Percentiles rank a stretch among this genome's conserved stretches.
phyloP scores from a whole-genome alignment of 1,284 basidiomycete species.

The Cryptococcus jaspeensis region DNA sequence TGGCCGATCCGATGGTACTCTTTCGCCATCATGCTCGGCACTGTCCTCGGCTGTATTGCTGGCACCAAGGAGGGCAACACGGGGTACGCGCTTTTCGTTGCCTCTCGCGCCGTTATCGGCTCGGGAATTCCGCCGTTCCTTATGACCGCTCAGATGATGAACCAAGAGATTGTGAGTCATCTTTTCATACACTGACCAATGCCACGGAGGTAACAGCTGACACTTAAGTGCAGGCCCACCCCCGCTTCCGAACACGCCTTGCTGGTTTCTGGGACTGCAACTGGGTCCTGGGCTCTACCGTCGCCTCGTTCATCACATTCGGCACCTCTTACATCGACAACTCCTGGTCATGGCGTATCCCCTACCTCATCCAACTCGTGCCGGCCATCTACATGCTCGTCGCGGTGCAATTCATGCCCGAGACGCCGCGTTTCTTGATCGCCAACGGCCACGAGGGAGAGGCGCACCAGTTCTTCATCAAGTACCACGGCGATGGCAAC shows the following conservation, averaged over 20 bases:
- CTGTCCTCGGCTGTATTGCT: constrained; percentile 7
- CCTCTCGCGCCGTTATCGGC: constrained; percentile 11
- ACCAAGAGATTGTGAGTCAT: constrained; percentile 19
- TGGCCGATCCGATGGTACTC: constrained; percentile 8
- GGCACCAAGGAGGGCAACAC: neutral
- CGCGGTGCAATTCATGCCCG: constrained; percentile 24
- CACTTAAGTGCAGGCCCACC: constrained; percentile 14
- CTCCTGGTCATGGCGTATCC: constrained; percentile 22
- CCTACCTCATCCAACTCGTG: constrained; percentile 17
- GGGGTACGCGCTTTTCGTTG: constrained; percentile 14
- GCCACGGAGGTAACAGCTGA: neutral
- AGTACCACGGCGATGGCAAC: constrained; percentile 69
- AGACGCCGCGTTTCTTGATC: constrained; percentile 31
- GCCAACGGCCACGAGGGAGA: constrained; percentile 56
- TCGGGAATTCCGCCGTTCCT: constrained; percentile 13
- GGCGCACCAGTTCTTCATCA: constrained; percentile 68
- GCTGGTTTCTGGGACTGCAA: constrained; percentile 16
- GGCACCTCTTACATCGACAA: constrained; percentile 22
- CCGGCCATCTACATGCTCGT: constrained; percentile 16
- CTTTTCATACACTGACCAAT: neutral
- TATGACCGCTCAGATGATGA: constrained; percentile 17
- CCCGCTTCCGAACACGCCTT: constrained; percentile 10
- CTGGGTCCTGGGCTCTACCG: constrained; percentile 10
- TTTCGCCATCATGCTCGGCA: constrained; percentile 8
- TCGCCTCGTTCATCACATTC: constrained; percentile 27